Evolutionary conservation across 2,329 filamentous ascomycete genomes (phyloP), one percentile per base, ranked within the genome.

Genomic region (Fusarium sp.): DNA sequence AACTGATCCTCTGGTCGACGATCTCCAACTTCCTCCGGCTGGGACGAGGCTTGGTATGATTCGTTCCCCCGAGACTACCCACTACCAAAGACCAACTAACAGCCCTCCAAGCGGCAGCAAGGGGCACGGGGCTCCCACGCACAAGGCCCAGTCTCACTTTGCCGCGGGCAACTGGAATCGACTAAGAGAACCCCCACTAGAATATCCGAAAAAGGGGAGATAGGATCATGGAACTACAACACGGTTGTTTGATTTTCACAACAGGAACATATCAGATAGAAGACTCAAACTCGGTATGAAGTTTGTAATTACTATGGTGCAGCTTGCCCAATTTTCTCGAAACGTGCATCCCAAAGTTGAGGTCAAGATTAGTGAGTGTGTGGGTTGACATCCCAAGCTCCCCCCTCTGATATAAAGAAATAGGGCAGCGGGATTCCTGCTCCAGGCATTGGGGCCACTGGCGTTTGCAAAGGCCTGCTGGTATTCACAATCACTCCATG

Each of bases 161-260:
- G 18, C 18, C 28, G 62, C 42, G 35, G 20, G 29, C 46, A 16
- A 24, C 11, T 21, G 42, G 33, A 29, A 28, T 33, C 29, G 10
- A n/a, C 24, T 65, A 53, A 53, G 31, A 31, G 61, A 18, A 50
- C 23, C 41, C 65, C 53, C 62, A 61, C 62, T 65, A 46, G 20
- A 37, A 43, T 50, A 16, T 29, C 46, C 41, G 5, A 44, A 38
- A 35, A 47, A 23, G 39, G 26, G 53, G 42, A 54, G 53, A 47
- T 66, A 41, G 20, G 13, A 20, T 20, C 23, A 60, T 65, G 61
- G 62, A 60, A 65, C 44, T 48, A 15, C 35, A 43, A 29, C 41
- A 53, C 20, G 13, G 13, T 18, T 38, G 42, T 65, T 60, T 65
- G 62, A 59, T 60, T 65, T 66, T 60, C 15, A 20, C 38, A 26